Percentiles rank a stretch among this genome's conserved stretches.
phyloP scores from a whole-genome alignment of 257 asterid species.

The Perilla frutescens region DNA sequence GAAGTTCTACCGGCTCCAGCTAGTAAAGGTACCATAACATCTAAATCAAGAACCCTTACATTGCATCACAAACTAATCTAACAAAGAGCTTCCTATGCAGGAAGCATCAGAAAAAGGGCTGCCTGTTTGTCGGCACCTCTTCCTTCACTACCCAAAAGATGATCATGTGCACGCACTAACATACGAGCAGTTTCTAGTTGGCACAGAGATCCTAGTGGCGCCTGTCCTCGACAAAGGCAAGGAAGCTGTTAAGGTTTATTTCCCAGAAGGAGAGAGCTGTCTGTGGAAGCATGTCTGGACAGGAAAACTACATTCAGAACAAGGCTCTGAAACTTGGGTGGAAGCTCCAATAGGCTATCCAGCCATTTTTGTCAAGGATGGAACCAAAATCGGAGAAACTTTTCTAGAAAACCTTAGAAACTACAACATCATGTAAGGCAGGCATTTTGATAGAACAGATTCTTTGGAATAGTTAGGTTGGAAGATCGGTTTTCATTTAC shows the following conservation, averaged over 20 bases:
- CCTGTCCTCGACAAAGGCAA: slow-evolving; percentile 91
- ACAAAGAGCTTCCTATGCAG: slow-evolving; percentile 36
- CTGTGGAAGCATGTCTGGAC: slow-evolving; percentile 93
- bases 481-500: slow-evolving; percentile 15
- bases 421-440: slow-evolving; percentile 51
- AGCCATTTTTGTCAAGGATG: slow-evolving; percentile 80
- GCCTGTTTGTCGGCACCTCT: slow-evolving; percentile 91
- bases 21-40: slow-evolving; percentile 64
- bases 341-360: slow-evolving; percentile 86
- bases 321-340: slow-evolving; percentile 62
- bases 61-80: not conserved
- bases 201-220: slow-evolving; percentile 86
- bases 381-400: slow-evolving; percentile 72
- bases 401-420: slow-evolving; percentile 64
- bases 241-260: slow-evolving; percentile 66
- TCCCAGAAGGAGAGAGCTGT: slow-evolving; percentile 70
- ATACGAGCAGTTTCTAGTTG: slow-evolving; percentile 84
- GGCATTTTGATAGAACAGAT: slow-evolving; percentile 17
- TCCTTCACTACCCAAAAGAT: slow-evolving; percentile 90
- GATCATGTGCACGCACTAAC: slow-evolving; percentile 64
- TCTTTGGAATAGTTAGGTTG: slow-evolving; percentile 15
- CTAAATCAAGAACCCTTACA: slow-evolving; percentile 1
- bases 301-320: slow-evolving; percentile 56
- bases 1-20: slow-evolving; percentile 90
- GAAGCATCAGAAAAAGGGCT: slow-evolving; percentile 88